Evolutionary conservation across 2,329 filamentous ascomycete genomes (phyloP).

Genomic region (Cladophialophora exuberans): DNA sequence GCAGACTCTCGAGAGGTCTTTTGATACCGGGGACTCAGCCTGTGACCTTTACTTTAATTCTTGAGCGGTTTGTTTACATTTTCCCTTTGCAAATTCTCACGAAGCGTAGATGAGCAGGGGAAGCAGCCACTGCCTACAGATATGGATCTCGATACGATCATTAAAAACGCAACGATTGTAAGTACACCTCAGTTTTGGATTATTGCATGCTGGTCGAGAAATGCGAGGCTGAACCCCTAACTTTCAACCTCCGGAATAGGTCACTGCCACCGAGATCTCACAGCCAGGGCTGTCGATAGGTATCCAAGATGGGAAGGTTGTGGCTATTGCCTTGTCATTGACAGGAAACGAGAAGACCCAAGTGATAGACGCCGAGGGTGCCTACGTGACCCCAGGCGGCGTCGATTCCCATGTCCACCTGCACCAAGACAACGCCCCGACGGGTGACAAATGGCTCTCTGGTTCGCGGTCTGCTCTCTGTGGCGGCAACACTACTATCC

Average conservation of each 20-base stretch:
- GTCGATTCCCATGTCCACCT: slow-evolving; percentile 56
- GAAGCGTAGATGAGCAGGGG: no score
- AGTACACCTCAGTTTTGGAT: background rate
- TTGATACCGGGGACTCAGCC: no score
- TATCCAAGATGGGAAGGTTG: slow-evolving; percentile 52
- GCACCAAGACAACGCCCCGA: slow-evolving; percentile 49
- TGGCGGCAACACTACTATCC: slow-evolving; percentile 62
- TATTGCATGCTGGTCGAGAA: background rate
- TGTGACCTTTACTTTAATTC: no score
- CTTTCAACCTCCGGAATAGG: slow-evolving; percentile 35
- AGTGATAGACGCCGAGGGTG: slow-evolving; percentile 47
- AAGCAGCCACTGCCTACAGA: no score
- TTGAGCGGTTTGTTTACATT: no score
- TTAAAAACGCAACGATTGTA: slow-evolving; percentile 49
- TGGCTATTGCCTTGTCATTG: slow-evolving; percentile 47
- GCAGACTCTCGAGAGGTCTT: no score
- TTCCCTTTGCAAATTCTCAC: no score
- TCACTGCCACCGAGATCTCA: slow-evolving; percentile 52
- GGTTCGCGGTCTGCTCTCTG: slow-evolving; percentile 60
- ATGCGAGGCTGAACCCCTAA: slow-evolving; percentile 16
- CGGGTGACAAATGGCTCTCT: slow-evolving; percentile 50
- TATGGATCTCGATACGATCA: slow-evolving; percentile 43
- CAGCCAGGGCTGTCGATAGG: slow-evolving; percentile 51
- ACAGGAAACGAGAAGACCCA: slow-evolving; percentile 39
- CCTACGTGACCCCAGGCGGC: slow-evolving; percentile 45